These are phyloP conservation scores for Xylaria curta DNA, from an alignment of 495 filamentous ascomycete genomes.

Conservation along the genomic window DNA sequence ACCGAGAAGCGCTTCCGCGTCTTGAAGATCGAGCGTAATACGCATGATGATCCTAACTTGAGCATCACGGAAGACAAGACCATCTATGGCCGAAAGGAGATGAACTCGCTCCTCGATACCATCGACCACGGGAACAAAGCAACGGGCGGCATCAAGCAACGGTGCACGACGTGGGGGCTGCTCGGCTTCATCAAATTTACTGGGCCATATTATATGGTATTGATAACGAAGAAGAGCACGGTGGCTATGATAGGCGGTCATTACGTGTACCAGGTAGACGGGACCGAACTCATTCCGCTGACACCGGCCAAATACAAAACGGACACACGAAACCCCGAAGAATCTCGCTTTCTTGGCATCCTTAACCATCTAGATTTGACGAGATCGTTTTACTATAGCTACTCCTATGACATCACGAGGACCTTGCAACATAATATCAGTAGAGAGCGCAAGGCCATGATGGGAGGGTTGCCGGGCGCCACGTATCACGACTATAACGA, in stretches of 20 bases:
- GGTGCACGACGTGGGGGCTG: conserved; percentile 90
- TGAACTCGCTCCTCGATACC: conserved; percentile 88
- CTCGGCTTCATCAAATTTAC: conserved; percentile 96
- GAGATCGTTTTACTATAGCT: conserved; percentile 96
- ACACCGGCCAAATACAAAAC: conserved; percentile 73
- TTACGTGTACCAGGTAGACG: conserved; percentile 93
- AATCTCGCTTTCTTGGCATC: conserved; percentile 86
- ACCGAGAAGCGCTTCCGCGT: conserved; percentile 88
- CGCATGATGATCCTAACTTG: conserved; percentile 78
- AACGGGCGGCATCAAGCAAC: conserved; percentile 88
- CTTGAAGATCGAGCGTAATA: conserved; percentile 90
- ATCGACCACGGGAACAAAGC: conserved; percentile 96
- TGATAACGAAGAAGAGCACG: conserved; percentile 94
- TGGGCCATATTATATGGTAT: conserved; percentile 94
- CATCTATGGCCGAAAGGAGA: conserved; percentile 90
- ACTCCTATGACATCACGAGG: conserved; percentile 94
- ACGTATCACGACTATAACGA: conserved; percentile 75
- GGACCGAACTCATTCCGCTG: conserved; percentile 89
- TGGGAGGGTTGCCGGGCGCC: conserved; percentile 64
- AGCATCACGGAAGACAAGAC: conserved; percentile 92
- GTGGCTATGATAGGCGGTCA: conserved; percentile 96
- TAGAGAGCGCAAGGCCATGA: conserved; percentile 72
- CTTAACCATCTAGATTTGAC: conserved; percentile 89
- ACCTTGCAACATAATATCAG: conserved; percentile 93
- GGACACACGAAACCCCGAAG: conserved; percentile 82